These are phyloP conservation scores for Rhododendron williamsianum DNA, from an alignment of 148 eudicot genomes.

Conservation along the genomic window DNA sequence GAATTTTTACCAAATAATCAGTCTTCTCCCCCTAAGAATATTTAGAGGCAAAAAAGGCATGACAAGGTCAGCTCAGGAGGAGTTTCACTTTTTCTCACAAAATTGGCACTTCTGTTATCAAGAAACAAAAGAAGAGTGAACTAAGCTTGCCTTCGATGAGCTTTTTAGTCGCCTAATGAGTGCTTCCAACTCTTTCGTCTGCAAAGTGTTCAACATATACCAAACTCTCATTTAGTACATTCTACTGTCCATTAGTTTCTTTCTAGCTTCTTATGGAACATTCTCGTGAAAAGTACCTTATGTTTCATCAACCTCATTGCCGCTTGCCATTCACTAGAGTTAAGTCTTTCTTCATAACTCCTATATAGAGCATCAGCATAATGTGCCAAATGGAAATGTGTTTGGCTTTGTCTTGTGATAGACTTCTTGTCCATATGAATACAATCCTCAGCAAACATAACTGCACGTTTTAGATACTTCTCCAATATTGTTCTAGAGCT, in stretches of 20 bases:
- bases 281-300: slow-evolving; percentile 49
- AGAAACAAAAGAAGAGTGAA: slow-evolving; percentile 3
- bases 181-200: slow-evolving; percentile 90
- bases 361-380: slow-evolving; percentile 88
- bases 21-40: slow-evolving; percentile 67
- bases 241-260: not conserved
- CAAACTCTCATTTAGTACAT: not conserved
- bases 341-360: slow-evolving; percentile 85
- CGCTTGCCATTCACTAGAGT: slow-evolving; percentile 74
- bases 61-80: slow-evolving; percentile 1
- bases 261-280: slow-evolving; percentile 6
- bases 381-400: slow-evolving; percentile 96
- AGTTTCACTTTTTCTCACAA: not conserved
- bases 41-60: slow-evolving; percentile 1
- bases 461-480: slow-evolving; percentile 85
- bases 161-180: slow-evolving; percentile 67
- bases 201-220: slow-evolving; percentile 15
- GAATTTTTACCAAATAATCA: slow-evolving; percentile 87
- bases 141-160: slow-evolving; percentile 67
- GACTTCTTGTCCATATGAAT: slow-evolving; percentile 39
- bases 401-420: slow-evolving; percentile 59
- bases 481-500: slow-evolving; percentile 94
- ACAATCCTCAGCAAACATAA: slow-evolving; percentile 53
- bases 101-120: not conserved
- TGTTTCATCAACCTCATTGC: slow-evolving; percentile 85